Evolutionary conservation across 164 flowering plant species (phyloP), one percentile per base, ranked within the genome.

Genomic region (Magnolia officinalis): DNA sequence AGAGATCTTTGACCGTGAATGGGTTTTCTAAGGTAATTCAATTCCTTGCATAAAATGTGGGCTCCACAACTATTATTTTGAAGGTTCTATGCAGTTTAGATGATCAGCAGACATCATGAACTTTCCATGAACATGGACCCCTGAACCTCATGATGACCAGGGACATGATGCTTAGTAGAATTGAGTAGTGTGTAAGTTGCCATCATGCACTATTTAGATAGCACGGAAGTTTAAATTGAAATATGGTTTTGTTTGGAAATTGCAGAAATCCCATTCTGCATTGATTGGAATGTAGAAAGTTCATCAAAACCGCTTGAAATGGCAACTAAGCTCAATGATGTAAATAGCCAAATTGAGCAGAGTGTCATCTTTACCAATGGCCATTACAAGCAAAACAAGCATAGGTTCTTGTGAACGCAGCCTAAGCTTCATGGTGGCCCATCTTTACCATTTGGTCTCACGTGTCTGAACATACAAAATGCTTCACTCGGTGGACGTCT

Each of bases 1-100:
- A 90, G 71, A 90, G 99, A 85, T 94, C 98, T 80, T 80, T 94
- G 63, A 96, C 98, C 1, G 93, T 94, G 49, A 96, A 96, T 80
- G 98, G 98, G 19, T 96, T 96, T 80, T 96, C 99, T 7, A 96
- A 96, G 96, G 99, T 93, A 81, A 74, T 7, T 59, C 16, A 49
- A 75, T 26, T 58, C 50, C n/a, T 2, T 65, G 19, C 4, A 45
- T 63, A 19, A 16, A 19, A 10, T 23, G 18, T 70, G 7, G 20
- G 77, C 69, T 19, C 16, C 45, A 37, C 45, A 37, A 37, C 45
- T 37, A 37, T 4, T 37, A 37, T 4, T 37, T 37, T 37, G 50
- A 8, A 14, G 51, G 50, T 13, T 29, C 8, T 29, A 16, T 68
- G 45, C 45, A 26, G 71, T 68, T 68, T 19, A 24, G 8, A 23